phyloP scores from a whole-genome alignment of 2,329 filamentous ascomycete species.

The Hypoxylon sp. region DNA sequence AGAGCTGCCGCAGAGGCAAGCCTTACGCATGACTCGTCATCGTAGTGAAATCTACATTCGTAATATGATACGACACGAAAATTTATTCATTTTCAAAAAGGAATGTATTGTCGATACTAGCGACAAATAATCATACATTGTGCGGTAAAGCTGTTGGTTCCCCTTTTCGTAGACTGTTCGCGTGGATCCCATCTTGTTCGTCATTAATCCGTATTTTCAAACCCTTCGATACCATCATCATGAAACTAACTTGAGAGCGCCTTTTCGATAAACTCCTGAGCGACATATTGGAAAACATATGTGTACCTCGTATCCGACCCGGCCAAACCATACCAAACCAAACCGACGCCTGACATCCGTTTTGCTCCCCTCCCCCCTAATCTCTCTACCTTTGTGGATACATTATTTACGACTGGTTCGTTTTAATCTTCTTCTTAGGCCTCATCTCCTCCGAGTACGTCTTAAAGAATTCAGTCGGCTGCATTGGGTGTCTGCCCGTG shows the following conservation, averaged over 20 bases:
- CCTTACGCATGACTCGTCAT: background rate
- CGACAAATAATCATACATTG: background rate
- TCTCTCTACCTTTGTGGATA: background rate
- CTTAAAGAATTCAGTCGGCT: slow-evolving; percentile 8
- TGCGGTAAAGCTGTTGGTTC: background rate
- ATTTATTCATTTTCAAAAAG: background rate
- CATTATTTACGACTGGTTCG: slow-evolving; percentile 6
- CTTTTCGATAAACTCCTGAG: background rate
- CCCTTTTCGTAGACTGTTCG: background rate
- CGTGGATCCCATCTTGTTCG: background rate
- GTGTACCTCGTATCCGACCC: background rate
- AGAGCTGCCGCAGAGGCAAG: background rate
- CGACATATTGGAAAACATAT: background rate
- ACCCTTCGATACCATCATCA: background rate
- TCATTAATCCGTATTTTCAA: background rate
- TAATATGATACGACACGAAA: background rate
- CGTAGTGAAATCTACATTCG: background rate
- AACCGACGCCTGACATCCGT: background rate
- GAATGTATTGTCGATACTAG: background rate
- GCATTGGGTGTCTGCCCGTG: slow-evolving; percentile 2
- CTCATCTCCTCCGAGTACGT: slow-evolving; percentile 1
- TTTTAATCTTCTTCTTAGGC: slow-evolving; percentile 5
- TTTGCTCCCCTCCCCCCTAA: background rate
- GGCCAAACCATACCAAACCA: background rate
- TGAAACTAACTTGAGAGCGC: background rate